A percentile compares a stretch with the other conserved stretches of the same genome.
Evolutionary conservation across 345 rosid genomes (phyloP).

Genomic region (Dipteronia sinensis): DNA sequence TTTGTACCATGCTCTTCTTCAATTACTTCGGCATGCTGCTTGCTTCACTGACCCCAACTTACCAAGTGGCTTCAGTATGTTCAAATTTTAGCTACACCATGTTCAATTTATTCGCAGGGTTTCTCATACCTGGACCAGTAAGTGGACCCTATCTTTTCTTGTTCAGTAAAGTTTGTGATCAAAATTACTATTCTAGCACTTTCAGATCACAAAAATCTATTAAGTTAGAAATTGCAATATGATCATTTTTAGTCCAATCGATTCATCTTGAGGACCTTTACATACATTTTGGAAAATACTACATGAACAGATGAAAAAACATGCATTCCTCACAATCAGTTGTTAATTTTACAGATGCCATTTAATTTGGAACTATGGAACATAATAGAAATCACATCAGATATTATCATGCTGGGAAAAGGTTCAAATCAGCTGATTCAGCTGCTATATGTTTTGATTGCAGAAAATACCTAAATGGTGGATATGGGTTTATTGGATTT

Average conservation of each 20-base stretch:
- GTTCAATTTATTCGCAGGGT: conserved; percentile 44
- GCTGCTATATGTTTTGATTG: conserved; percentile 2
- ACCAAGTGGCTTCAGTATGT: conserved; percentile 36
- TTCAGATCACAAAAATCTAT: background rate
- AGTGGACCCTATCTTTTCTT: conserved; percentile 9
- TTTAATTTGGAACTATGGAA: background rate
- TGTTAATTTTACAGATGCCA: no score
- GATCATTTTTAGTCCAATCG: background rate
- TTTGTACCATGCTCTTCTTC: conserved; percentile 44
- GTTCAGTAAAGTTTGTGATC: background rate
- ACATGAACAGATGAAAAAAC: background rate
- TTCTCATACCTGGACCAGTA: conserved; percentile 52
- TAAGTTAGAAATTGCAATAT: background rate
- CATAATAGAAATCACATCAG: no score
- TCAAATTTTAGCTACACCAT: conserved; percentile 33
- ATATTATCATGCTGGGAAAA: background rate
- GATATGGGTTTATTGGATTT: conserved; percentile 47
- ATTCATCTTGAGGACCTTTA: background rate
- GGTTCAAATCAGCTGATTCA: background rate
- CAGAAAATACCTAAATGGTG: conserved; percentile 53
- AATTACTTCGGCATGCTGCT: conserved; percentile 55
- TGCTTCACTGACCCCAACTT: conserved; percentile 41
- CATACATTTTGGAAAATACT: background rate
- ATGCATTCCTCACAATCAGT: background rate
- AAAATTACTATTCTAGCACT: background rate